Evolutionary conservation across 192 early-diverging fungal species (phyloP).

Genomic region (Helicostylum pulchrum): DNA sequence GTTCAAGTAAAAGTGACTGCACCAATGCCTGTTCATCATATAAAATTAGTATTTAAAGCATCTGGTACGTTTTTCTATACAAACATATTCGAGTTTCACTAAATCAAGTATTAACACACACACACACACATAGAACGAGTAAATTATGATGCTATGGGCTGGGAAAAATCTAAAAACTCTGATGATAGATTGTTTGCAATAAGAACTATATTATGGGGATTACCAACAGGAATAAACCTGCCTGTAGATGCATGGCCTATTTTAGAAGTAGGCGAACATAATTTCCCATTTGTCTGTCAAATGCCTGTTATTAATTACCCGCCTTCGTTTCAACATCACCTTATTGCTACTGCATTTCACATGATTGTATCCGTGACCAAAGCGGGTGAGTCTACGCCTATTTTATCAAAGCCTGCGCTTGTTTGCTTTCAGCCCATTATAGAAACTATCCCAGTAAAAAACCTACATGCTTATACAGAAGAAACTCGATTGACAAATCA

Average conservation of each 20-base stretch:
- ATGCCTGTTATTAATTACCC: constrained; percentile 35
- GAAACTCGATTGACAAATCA: constrained; percentile 10
- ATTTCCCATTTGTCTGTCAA: constrained; percentile 28
- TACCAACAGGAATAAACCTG: not conserved
- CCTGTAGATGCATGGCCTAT: constrained; percentile 17
- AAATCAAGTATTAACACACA: not conserved
- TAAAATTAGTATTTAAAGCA: constrained; percentile 27
- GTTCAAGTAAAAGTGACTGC: constrained; percentile 13
- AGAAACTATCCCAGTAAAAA: constrained; percentile 16
- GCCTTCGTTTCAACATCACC: constrained; percentile 20
- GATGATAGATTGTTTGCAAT: constrained; percentile 30
- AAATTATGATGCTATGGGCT: constrained; percentile 28
- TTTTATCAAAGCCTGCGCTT: not conserved
- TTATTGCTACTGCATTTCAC: constrained; percentile 16
- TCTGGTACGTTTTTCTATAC: constrained; percentile 4
- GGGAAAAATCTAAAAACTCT: constrained; percentile 18
- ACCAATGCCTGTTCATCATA: constrained; percentile 4
- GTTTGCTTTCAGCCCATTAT: constrained; percentile 14
- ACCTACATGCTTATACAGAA: not conserved
- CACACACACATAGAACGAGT: constrained; percentile 18
- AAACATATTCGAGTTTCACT: not conserved
- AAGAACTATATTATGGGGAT: constrained; percentile 19
- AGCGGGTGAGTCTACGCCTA: not conserved
- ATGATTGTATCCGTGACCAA: constrained; percentile 17
- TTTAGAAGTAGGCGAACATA: constrained; percentile 20